Percentiles rank a stretch among this genome's conserved stretches.
These are phyloP conservation scores for Yamadazyma triangularis DNA, from an alignment of 1,139 yeast genomes.

Conservation along the genomic window DNA sequence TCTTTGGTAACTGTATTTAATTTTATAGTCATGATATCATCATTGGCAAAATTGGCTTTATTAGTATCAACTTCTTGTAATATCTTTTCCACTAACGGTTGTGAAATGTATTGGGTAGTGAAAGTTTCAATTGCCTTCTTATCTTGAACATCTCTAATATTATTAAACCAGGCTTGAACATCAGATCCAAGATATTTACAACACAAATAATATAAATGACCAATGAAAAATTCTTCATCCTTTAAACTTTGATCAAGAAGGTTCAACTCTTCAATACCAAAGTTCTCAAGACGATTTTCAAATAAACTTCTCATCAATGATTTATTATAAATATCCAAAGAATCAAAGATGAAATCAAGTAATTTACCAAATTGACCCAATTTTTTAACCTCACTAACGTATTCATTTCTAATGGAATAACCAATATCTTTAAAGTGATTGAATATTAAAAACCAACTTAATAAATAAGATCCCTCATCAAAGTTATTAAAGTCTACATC, in stretches of 20 bases:
- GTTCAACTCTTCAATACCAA: constrained; percentile 13
- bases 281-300: constrained; percentile 2
- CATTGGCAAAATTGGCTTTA: constrained; percentile 29
- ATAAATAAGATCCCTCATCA: constrained; percentile 34
- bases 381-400: constrained; percentile 53
- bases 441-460: constrained; percentile 67
- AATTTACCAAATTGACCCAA: constrained; percentile 43
- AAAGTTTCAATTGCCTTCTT: constrained; percentile 59
- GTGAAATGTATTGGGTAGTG: constrained; percentile 59
- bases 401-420: constrained; percentile 56
- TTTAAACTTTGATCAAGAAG: constrained; percentile 15
- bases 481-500: constrained; percentile 26
- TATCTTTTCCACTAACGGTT: constrained; percentile 56
- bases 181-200: constrained; percentile 62
- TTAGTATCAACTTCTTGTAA: constrained; percentile 46
- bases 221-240: too few species aligned
- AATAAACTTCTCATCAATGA: constrained; percentile 12
- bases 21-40: constrained; percentile 50
- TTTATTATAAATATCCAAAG: constrained; percentile 23
- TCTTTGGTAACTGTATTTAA: constrained; percentile 63
- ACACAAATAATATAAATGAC: constrained; percentile 55
- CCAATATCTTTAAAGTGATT: constrained; percentile 65
- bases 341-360: constrained; percentile 45
- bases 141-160: constrained; percentile 52
- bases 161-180: constrained; percentile 69